A percentile compares a stretch with the other conserved stretches of the same genome.
Evolutionary conservation across 2,329 filamentous ascomycete species (phyloP).

Genomic region (Cryoendolithus antarcticus): DNA sequence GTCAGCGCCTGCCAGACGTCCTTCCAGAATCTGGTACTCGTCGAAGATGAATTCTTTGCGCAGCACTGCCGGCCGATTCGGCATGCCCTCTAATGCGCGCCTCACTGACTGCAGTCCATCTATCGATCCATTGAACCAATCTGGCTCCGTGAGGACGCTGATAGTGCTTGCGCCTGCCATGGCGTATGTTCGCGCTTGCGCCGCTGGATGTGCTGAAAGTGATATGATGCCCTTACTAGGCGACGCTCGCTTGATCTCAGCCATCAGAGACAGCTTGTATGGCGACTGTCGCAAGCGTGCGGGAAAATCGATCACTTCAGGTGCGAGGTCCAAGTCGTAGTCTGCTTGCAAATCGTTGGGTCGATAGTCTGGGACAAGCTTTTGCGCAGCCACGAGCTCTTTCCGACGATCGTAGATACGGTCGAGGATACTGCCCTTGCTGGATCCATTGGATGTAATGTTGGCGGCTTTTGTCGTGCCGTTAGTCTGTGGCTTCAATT

Average conservation of each 20-base stretch:
- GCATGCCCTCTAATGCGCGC: conserved; percentile 79
- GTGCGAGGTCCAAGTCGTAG: conserved; percentile 73
- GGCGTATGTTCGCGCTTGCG: conserved; percentile 83
- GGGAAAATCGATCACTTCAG: conserved; percentile 70
- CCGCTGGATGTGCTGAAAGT: conserved; percentile 72
- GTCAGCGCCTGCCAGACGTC: conserved; percentile 81
- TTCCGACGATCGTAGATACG: conserved; percentile 78
- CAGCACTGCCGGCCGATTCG: conserved; percentile 79
- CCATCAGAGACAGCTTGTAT: conserved; percentile 85
- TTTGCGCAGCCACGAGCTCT: conserved; percentile 65
- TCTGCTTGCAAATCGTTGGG: conserved; percentile 73
- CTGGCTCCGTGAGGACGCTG: conserved; percentile 93
- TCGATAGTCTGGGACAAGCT: conserved; percentile 71
- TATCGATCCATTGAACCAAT: conserved; percentile 98
- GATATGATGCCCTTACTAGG: conserved; percentile 94
- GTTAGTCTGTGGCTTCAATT: conserved; percentile 23
- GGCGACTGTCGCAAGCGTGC: conserved; percentile 68
- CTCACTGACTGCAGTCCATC: conserved; percentile 82
- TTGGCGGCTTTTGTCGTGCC: conserved; percentile 15
- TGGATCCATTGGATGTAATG: conserved; percentile 15
- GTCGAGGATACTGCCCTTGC: conserved; percentile 77
- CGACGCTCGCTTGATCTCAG: conserved; percentile 92
- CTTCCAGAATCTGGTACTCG: conserved; percentile 95
- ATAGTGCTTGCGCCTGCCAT: conserved; percentile 92
- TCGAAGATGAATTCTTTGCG: conserved; percentile 98